Base-by-base conservation (phyloP, 345 rosid species). In the Citrus medica region DNA sequence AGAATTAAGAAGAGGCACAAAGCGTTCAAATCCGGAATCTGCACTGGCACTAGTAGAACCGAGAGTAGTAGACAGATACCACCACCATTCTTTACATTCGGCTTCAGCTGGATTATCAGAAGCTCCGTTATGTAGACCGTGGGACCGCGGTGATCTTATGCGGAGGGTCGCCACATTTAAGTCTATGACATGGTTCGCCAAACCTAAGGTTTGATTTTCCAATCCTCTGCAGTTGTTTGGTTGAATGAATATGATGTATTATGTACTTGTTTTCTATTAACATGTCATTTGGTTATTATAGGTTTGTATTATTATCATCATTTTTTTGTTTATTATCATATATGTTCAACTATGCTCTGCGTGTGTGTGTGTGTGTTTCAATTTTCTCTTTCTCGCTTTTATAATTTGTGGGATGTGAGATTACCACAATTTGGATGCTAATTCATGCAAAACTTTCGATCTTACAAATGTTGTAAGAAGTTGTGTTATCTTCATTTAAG, bases 171-270 rank as follows among this genome's bases (percentile, higher is more conserved):
- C 97, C 55, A 90, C 97, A 35, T 96, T 90, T 79, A 96, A 94
- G 88, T 94, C 99, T 71, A 96, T 96, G 99, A 91, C 95, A 24
- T 96, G 99, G 97, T 92, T 96, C 64, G 97, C 97, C 37, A 94
- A 92, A 76, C 98, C 97, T 66, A 86, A 91, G 97, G 99, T 93
- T 68, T 56, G 37, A 9, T 14, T 24, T 22, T 24, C 3, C 21
- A 5, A 37, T 32, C 19, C 48, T 5, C 13, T 27, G 5, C 5
- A 6, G 40, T 55, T 28, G 24, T 70, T 38, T 7, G 5, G 27
- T 63, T 75, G 25, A 59, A 1, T 62, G 68, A 40, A n/a, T 40
- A 1, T 32, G 27, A 21, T 40, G 59, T 2, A 27, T 40, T 59
- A 28, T 6, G 22, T 3, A 24, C 12, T 7, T 7, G 21, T 56